Evolutionary conservation across 2,329 filamentous ascomycete species (phyloP), one percentile per base, ranked within the genome.

Genomic region (Aspergillus tubingensis): DNA sequence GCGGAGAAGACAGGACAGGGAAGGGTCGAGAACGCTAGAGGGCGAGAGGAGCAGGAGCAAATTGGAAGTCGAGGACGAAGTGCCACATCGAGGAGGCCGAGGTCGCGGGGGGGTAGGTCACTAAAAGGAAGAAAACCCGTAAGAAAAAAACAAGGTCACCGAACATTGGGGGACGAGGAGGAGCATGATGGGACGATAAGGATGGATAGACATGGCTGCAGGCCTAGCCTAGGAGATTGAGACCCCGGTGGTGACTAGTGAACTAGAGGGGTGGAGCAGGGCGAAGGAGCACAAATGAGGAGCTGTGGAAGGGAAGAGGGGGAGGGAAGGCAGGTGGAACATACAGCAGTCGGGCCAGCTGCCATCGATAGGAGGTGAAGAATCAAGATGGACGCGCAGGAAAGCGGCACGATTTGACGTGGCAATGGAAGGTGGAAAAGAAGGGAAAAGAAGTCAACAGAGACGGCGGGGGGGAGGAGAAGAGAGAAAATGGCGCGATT

Each of bases 71-170:
- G 38, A 21, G 38, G 57, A 52, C 59, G 38, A 61, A 64, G 61
- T 63, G 64, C 72, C 70, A 70, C 68, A 72, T 72, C 64, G 66
- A 73, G 68, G 69, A 70, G 65, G 61, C 68, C 61, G 62, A 60
- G 64, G 69, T 71, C 67, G 32, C 32, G 4, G 32, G 32, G 32
- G 32, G 66, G 47, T 27, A 62, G 70, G 63, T 65, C 67, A 72
- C 69, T 72, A 60, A 54, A 58, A 36, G 23, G 54, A 30, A 25
- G 41, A 30, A 36, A 36, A 36, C 32, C 32, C 10, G 47, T 44
- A 49, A 56, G 39, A 53, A 50, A 59, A 47, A 55, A 50, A 23
- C 27, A 51, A 19, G 19, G 63, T 60, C 57, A 66, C 32, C 32
- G 11, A 13, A 5, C 32, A 63, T 56, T 62, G 39, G 52, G 32